A percentile compares a stretch with the other conserved stretches of the same genome.
Evolutionary conservation across 352 stramenopile genomes (phyloP).

Genomic region (Globisporangium recalcitrans): DNA sequence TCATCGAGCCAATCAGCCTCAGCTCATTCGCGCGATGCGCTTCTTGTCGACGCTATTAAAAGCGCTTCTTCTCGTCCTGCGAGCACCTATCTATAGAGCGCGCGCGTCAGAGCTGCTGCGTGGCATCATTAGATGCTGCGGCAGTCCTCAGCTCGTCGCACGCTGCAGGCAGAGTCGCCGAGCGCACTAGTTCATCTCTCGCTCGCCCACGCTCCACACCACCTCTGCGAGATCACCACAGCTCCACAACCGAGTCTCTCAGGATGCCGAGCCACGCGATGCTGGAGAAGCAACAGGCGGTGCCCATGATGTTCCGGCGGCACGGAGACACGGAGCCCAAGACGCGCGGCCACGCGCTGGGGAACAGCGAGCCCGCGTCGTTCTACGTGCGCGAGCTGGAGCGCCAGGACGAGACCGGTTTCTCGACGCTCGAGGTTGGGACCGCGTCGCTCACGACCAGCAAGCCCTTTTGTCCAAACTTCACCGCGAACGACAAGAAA

Average conservation of each 20-base stretch:
- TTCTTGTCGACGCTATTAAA: slow-evolving; percentile 5
- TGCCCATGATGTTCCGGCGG: slow-evolving; percentile 76
- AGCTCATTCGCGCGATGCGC: not conserved
- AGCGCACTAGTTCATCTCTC: slow-evolving; percentile 13
- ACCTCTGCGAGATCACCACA: too few species aligned
- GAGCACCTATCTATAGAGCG: slow-evolving; percentile 1
- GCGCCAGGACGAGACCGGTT: slow-evolving; percentile 35
- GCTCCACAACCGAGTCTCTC: not conserved
- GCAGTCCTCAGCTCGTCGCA: not conserved
- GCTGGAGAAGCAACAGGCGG: slow-evolving; percentile 69
- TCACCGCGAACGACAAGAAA: slow-evolving; percentile 78
- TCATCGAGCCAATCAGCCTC: not conserved
- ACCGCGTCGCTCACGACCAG: slow-evolving; percentile 25
- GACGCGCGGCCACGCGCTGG: slow-evolving; percentile 48
- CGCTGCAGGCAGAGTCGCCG: not conserved
- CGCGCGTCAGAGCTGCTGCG: not conserved
- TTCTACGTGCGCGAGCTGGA: slow-evolving; percentile 75
- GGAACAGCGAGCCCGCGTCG: slow-evolving; percentile 51
- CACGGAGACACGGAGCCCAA: slow-evolving; percentile 77
- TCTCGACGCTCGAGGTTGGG: slow-evolving; percentile 43
- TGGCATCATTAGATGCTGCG: not conserved
- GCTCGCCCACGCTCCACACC: not conserved
- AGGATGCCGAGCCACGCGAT: slow-evolving; percentile 53
- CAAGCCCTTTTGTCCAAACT: slow-evolving; percentile 54
- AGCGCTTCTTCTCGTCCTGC: not conserved